A percentile compares a stretch with the other conserved stretches of the same genome.
Evolutionary conservation across 352 stramenopile genomes (phyloP).

Genomic region (Thalassiosira ordinaria): DNA sequence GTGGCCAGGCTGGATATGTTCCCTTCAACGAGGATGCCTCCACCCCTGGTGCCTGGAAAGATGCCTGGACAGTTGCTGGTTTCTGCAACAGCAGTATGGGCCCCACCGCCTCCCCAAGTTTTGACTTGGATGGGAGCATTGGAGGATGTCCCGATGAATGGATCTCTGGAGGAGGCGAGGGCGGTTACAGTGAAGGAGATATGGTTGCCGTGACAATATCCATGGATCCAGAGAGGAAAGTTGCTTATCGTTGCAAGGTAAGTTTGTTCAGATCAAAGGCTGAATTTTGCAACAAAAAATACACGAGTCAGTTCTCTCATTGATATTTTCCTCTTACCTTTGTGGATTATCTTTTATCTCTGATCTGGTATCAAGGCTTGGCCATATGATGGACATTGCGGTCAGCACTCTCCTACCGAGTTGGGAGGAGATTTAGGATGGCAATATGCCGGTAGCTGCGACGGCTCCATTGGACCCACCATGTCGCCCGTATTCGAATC

Average conservation of each 20-base stretch:
- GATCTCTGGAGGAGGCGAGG: background rate
- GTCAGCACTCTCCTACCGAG: background rate
- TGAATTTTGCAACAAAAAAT: too few relatives aligned
- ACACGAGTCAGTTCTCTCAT: too few relatives aligned
- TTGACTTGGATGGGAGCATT: background rate
- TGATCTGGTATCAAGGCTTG: too few relatives aligned
- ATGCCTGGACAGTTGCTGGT: background rate
- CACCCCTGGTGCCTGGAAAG: background rate
- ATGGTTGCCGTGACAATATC: background rate
- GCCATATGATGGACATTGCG: background rate
- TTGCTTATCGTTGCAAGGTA: background rate
- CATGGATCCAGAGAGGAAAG: background rate
- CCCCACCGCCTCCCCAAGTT: background rate
- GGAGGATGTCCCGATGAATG: background rate
- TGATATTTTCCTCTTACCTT: too few relatives aligned
- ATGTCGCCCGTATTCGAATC: background rate
- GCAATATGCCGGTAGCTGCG: slow-evolving; percentile 1
- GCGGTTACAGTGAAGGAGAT: background rate
- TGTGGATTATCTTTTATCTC: too few relatives aligned
- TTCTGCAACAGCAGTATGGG: background rate
- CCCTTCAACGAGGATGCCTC: background rate
- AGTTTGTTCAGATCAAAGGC: too few relatives aligned
- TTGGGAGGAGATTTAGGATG: slow-evolving; percentile 5
- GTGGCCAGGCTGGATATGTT: background rate
- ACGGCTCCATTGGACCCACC: slow-evolving; percentile 12